Evolutionary conservation across 805 yeast genomes (phyloP), one percentile per base, ranked within the genome.

Genomic region (Kluyveromyces siamensis): DNA sequence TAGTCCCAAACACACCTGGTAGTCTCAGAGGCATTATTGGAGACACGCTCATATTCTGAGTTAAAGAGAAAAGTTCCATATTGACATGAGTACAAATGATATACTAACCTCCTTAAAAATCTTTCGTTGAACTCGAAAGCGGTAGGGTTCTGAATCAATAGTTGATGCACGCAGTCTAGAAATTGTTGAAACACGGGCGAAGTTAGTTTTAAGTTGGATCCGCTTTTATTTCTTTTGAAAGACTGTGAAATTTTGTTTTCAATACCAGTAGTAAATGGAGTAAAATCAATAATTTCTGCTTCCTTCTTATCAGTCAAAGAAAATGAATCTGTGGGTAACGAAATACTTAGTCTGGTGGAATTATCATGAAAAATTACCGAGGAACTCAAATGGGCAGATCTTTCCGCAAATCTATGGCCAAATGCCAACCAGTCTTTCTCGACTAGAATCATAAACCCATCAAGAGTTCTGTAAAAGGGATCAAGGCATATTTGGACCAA

Each of bases 381-480:
- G 27, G 75, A 67, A 48, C 75, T 74, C 19, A 90, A 73, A 64
- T 85, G 90, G 36, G 93, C 96, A 19, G 81, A 80, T 52, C 99
- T 70, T 53, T 88, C 93, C 48, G 80, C 77, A 61, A 91, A 93
- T 55, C 88, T 76, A 68, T 89, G 96, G 0, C 99, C 99, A 70
- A 91, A 91, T 42, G 96, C 80, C 2, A 87, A 72, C 98, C 98
- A 93, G 54, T 93, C 99, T 60, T 93, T 90, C 58, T 93, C 99
- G 3, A 93, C 74, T 17, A 93, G 70, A 0, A 81, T 76, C 68
- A 85, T 83, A 60, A 93, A 89, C 2, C 99, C 99, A 50, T 88
- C 84, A 2, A 87, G 54, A 0, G 98, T 90, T 54, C 99, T 74
- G 65, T 75, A 93, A 62, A 79, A 87, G 0, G 98, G 97, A 63